phyloP scores from a whole-genome alignment of 768 basidiomycete genomes.

The Boletellus emodensis region DNA sequence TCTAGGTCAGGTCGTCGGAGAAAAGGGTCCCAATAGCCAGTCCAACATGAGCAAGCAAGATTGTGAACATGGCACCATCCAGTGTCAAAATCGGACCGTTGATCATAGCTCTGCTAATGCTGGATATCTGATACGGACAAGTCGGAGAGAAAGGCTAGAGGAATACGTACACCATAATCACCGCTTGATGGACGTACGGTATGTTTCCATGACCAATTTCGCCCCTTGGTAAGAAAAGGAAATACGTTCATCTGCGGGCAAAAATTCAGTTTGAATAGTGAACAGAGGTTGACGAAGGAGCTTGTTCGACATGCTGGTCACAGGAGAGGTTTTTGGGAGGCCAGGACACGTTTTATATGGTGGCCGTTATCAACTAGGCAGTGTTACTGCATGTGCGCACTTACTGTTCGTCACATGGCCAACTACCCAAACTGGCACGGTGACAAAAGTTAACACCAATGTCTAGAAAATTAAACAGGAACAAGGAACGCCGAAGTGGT shows the following conservation, averaged over 20 bases:
- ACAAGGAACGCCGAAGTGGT: no score
- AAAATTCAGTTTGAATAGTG: slow-evolving; percentile 39
- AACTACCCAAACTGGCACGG: no score
- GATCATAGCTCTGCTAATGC: slow-evolving; percentile 45
- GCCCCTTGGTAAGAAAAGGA: slow-evolving; percentile 50
- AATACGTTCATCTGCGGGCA: slow-evolving; percentile 44
- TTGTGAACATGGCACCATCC: slow-evolving; percentile 52
- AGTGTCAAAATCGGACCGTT: slow-evolving; percentile 48
- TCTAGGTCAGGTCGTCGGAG: slow-evolving; percentile 47
- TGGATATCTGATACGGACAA: slow-evolving; percentile 47
- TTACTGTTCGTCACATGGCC: no score
- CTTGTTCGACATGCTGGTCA: slow-evolving; percentile 5
- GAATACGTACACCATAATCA: background rate
- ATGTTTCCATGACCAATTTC: slow-evolving; percentile 45
- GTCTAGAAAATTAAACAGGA: no score
- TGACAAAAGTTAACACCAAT: no score
- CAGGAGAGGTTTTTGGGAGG: background rate
- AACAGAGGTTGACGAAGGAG: slow-evolving; percentile 43
- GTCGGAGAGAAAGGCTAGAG: background rate
- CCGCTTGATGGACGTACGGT: slow-evolving; percentile 33
- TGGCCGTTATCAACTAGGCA: background rate
- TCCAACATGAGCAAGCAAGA: slow-evolving; percentile 49
- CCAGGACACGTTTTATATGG: background rate
- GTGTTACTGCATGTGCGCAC: background rate
- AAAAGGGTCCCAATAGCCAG: slow-evolving; percentile 51